Conservation (phyloP, 2,329 filamentous ascomycete genomes). For the Exophiala dermatitidis region DNA sequence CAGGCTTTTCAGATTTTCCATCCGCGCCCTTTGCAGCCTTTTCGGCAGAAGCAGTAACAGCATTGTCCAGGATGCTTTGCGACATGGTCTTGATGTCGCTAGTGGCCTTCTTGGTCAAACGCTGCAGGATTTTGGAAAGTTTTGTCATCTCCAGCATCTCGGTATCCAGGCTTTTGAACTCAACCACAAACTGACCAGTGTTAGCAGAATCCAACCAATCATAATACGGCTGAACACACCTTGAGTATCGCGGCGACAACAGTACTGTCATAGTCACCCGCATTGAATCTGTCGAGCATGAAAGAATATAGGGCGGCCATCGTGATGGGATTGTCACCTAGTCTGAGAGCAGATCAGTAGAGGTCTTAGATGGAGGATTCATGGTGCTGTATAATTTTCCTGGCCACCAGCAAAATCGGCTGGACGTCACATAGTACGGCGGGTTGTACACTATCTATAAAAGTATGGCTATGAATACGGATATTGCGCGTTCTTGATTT, state of each 20-base stretch:
- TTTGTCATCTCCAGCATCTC: conserved; percentile 55
- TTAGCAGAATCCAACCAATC: conserved; percentile 25
- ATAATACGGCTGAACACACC: conserved; percentile 30
- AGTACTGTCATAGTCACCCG: conserved; percentile 41
- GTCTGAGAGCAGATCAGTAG: conserved; percentile 34
- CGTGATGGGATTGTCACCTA: conserved; percentile 44
- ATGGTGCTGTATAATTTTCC: not conserved
- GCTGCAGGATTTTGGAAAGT: conserved; percentile 50
- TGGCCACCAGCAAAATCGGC: not conserved
- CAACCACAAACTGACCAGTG: conserved; percentile 43
- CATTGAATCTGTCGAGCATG: conserved; percentile 43
- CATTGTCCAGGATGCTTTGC: conserved; percentile 48
- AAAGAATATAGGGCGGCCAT: conserved; percentile 44
- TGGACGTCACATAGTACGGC: conserved; percentile 6
- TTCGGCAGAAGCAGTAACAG: conserved; percentile 37
- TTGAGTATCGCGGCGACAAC: conserved; percentile 41
- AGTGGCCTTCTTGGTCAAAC: conserved; percentile 53
- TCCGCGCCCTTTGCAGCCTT: conserved; percentile 37
- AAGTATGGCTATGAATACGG: conserved; percentile 13
- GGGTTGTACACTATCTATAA: conserved; percentile 21
- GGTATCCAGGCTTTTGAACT: conserved; percentile 51
- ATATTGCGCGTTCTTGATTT: conserved; percentile 2
- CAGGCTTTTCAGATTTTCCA: conserved; percentile 33
- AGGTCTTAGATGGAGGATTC: conserved; percentile 5
- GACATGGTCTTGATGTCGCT: conserved; percentile 50